Evolutionary conservation across 1,284 basidiomycete species (phyloP), one percentile per base, ranked within the genome.

Genomic region (Melampsora abietis-canadensis): DNA sequence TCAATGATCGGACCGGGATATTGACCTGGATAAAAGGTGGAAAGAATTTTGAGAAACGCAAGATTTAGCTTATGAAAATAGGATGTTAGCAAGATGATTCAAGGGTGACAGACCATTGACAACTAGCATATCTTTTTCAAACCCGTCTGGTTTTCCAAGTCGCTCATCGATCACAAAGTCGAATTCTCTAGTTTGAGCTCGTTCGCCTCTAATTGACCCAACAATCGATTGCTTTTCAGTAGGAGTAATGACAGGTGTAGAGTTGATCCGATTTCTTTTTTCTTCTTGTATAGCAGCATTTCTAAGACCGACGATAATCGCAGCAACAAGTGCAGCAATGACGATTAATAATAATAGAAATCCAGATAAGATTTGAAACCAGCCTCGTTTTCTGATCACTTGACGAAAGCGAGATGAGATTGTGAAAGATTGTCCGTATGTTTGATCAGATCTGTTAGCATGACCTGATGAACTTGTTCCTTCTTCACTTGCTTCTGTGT

Each of bases 1-100:
- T 78, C 77, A 60, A 78, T 75, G 1, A 66, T 73, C 5, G 77
- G 77, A 2, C 77, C 77, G n/a, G 77, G 77, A 67, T 76, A 77
- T 70, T 70, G 64, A 15, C 77, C 76, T 77, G 65, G n/a, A 1
- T 7, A n/a, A 31, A 44, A 17, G 21, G 30, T 34, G 37, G 14
- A 63, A 31, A 27, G 0, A 5, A 15, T n/a, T 24, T 21, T 37
- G 37, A 37, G 37, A 37, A 37, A 37, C 7, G 4, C 10, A 0
- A 47, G 7, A 7, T 30, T 46, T 47, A 70, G 57, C 24, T 37
- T 34, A 8, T n/a, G 0, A 15, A 59, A 37, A 17, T 30, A 31
- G 1, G 4, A 21, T 44, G 17, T 27, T 44, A 31, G 21, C 51
- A 21, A 60, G 30, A 44, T 10, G n/a, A 10, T 10, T 21, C 12